Conservation (phyloP, 2,329 filamentous ascomycete genomes). For the Colletotrichum scovillei region DNA sequence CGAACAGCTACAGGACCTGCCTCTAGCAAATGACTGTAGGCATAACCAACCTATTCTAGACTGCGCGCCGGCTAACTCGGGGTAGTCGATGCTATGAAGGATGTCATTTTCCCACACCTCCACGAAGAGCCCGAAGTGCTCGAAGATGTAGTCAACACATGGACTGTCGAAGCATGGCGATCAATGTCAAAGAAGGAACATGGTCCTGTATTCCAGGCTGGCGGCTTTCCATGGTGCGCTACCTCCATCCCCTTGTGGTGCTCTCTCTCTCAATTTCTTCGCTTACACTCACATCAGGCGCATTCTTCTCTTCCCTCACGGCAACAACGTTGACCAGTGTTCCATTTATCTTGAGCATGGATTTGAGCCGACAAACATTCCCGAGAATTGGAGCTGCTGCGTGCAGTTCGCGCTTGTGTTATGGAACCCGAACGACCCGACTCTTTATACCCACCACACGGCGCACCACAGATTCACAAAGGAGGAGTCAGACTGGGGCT, state of each 20-base stretch:
- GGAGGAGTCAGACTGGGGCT: slow-evolving; percentile 98
- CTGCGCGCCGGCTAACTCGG: slow-evolving; percentile 40
- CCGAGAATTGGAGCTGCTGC: slow-evolving; percentile 96
- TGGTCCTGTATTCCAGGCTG: slow-evolving; percentile 88
- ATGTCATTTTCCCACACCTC: slow-evolving; percentile 78
- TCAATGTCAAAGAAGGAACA: slow-evolving; percentile 82
- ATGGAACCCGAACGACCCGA: slow-evolving; percentile 95
- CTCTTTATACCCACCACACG: slow-evolving; percentile 80
- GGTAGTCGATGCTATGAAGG: slow-evolving; percentile 86
- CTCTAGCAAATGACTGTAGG: slow-evolving; percentile 66
- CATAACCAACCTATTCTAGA: slow-evolving; percentile 35
- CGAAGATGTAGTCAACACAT: slow-evolving; percentile 81
- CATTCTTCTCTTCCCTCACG: slow-evolving; percentile 93
- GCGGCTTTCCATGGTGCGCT: slow-evolving; percentile 85
- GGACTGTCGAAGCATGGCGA: slow-evolving; percentile 89
- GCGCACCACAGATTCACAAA: slow-evolving; percentile 97
- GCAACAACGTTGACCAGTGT: slow-evolving; percentile 92
- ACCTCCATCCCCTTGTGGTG: neutral
- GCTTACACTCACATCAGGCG: slow-evolving; percentile 67
- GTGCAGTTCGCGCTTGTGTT: slow-evolving; percentile 95
- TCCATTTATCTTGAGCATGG: slow-evolving; percentile 98
- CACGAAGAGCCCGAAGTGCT: slow-evolving; percentile 82
- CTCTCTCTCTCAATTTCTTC: neutral
- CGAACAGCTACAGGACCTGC: slow-evolving; percentile 59
- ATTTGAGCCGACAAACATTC: slow-evolving; percentile 76